Evolutionary conservation across 441 rosid genomes (phyloP), one percentile per base, ranked within the genome.

Genomic region (Gossypium schwendimanii): DNA sequence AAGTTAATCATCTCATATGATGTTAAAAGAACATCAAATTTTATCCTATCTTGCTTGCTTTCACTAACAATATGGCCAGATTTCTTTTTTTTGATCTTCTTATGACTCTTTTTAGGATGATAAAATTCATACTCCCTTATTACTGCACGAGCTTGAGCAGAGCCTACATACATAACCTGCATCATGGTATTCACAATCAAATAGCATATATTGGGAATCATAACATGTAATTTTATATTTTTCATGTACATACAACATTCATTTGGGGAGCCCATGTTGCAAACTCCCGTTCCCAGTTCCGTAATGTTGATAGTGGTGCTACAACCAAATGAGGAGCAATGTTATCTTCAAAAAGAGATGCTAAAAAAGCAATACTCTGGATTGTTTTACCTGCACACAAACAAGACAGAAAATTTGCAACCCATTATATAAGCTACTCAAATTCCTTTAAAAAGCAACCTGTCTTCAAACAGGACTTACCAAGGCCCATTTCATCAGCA

Each of bases 401-500:
- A 72, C 69, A 75, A 78, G 68, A 2, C 57, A 53, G 67, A 73
- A 36, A 15, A 52, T 70, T 52, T 28, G 64, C 39, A 60, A 24
- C 28, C 44, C 20, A 7, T 41, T 57, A 26, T 58, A 31, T 60
- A 70, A 33, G 20, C 15, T 11, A n/a, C 9, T 58, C 45, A 71
- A 59, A 59, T 18, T 44, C 55, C 55, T 71, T 23, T 28, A 59
- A 28, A 45, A 66, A 39, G 23, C 6, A 55, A 23, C 23, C 54
- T 17, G 54, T 20, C 24, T 44, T 55, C 44, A 36, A 45, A 75
- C 18, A 78, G 71, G 50, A 78, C 79, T 82, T 82, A 93, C 99
- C 99, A 71, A 96, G 89, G 62, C 98, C 99, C 98, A 96, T 96
- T 83, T 96, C 99, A 87, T 96, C 99, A 68, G 99, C 99, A 77